Evolutionary conservation across 1,284 basidiomycete species (phyloP), one percentile per base, ranked within the genome.

Genomic region (Xerocomus minutiporus): DNA sequence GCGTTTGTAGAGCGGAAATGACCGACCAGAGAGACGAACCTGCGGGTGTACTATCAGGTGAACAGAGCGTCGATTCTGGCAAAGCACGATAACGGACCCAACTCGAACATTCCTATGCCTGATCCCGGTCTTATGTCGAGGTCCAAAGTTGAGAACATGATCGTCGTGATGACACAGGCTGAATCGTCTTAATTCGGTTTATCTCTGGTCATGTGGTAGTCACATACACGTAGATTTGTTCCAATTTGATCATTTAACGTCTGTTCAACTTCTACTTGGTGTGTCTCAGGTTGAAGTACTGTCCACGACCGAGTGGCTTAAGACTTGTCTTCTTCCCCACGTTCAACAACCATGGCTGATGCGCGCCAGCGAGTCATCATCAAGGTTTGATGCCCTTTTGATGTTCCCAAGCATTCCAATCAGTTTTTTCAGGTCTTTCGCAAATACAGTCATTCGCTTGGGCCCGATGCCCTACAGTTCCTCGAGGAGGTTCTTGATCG

Each of bases 21-120:
- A 92, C 75, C 29, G 81, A 81, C 91, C 91, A 94, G 6, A 94
- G 73, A 1, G 88, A 90, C 45, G 85, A 76, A 36, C 92, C 91
- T 91, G 13, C 8, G 59, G 40, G 46, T 38, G 34, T 36, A 39
- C 46, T 1, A 25, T 61, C 25, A 57, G 52, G 13, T 41, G 43
- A 42, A 41, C 12, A 41, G 43, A 50, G 43, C 40, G 29, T 17
- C 29, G 23, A 17, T 11, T 15, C 20, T 28, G 29, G 25, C 28
- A 41, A 48, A 32, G 38, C 17, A n/a, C 48, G 13, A 46, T 8
- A 28, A 50, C 44, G 20, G 61, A 87, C 90, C 90, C 45, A 93
- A 75, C 61, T 86, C 82, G 67, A 93, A 93, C 47, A 83, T 78
- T 4, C 90, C 89, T 41, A 93, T 76, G 11, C 87, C 86, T 20